Evolutionary conservation across 2,329 filamentous ascomycete genomes (phyloP).

Genomic region (Byssoonygena ceratinophila): DNA sequence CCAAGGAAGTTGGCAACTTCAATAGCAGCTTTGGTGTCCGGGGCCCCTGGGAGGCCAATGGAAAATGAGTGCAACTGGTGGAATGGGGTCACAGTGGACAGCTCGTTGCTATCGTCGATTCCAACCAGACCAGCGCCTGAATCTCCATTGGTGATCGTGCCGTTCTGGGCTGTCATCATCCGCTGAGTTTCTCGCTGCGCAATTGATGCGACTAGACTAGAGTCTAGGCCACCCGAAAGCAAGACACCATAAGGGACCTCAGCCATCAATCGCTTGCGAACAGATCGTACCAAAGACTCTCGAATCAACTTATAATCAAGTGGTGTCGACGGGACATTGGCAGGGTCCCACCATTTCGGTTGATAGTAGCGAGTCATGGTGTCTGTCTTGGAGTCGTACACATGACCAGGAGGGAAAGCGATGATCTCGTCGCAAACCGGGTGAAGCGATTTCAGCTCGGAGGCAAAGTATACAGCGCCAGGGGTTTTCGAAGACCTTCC

Average conservation of each 20-base stretch:
- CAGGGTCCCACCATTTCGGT: slow-evolving; percentile 82
- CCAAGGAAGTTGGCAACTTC: slow-evolving; percentile 95
- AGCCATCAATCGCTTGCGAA: slow-evolving; percentile 95
- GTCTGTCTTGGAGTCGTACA: slow-evolving; percentile 90
- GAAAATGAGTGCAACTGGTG: slow-evolving; percentile 98
- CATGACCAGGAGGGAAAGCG: slow-evolving; percentile 85
- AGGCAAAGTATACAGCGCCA: slow-evolving; percentile 85
- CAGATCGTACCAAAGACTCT: slow-evolving; percentile 73
- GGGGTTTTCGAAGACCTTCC: slow-evolving; percentile 78
- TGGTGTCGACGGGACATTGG: slow-evolving; percentile 65
- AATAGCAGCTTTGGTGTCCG: slow-evolving; percentile 81
- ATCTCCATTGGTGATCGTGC: slow-evolving; percentile 36
- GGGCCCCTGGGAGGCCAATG: slow-evolving; percentile 84
- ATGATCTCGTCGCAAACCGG: slow-evolving; percentile 92
- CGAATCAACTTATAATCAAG: slow-evolving; percentile 75
- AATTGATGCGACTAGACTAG: slow-evolving; percentile 86
- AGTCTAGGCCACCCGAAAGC: slow-evolving; percentile 89
- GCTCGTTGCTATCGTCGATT: slow-evolving; percentile 82
- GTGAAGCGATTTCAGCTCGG: slow-evolving; percentile 87
- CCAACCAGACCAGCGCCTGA: slow-evolving; percentile 56
- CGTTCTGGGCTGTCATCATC: slow-evolving; percentile 52
- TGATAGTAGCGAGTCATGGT: slow-evolving; percentile 79
- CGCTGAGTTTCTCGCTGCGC: slow-evolving; percentile 84
- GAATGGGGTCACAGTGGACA: slow-evolving; percentile 81
- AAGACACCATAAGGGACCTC: slow-evolving; percentile 96